Base-by-base conservation (phyloP, 371 early-diverging fungal genomes). In the Haplosporangium sp. region DNA sequence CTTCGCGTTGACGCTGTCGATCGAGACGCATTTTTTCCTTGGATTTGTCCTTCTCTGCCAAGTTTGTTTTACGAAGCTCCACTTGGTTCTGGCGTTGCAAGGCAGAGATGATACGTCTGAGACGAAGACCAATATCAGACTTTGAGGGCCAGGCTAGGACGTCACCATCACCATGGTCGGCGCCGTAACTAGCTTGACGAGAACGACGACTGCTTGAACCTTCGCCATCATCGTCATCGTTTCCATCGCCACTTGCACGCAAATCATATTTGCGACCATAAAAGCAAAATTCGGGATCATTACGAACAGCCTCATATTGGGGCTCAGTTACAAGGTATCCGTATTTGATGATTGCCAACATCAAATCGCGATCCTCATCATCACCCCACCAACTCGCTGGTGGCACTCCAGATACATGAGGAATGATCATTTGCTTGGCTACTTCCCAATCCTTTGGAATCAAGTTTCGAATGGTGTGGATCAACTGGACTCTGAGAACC, bases 331-430 rank as follows among this genome's bases (percentile, higher is more conserved):
- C 82, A 37, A 81, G 67, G 76, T 95, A 96, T 3, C 96, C 96
- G 69, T 95, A 90, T 62, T 91, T 93, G 69, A 88, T 86, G 35
- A 94, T 93, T 45, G 95, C 95, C 44, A 95, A 82, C 70, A 95
- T 69, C 37, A 96, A 68, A 76, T 93, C 94, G 13, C 92, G 89
- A 69, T 96, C 96, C 74, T 94, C 92, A 17, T 87, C 75, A 4
- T 87, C 84, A 6, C 93, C 93, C 96, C 96, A 96, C 95, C 96
- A 95, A 1, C 85, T 72, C 1, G 88, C 88, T 11, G 94, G 95
- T 4, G 91, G 90, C 1, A 79, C 72, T 27, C 75, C 75, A 15
- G 76, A 69, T 11, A 71, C 78, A 7, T 42, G 63, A 15, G 95
- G 95, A 64, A 93, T 88, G 19, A 71, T 68, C 69, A 91, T 85